Percentiles rank a stretch among this genome's conserved stretches.
Evolutionary conservation across 345 rosid species (phyloP).

Genomic region (Syzygium oleosum): DNA sequence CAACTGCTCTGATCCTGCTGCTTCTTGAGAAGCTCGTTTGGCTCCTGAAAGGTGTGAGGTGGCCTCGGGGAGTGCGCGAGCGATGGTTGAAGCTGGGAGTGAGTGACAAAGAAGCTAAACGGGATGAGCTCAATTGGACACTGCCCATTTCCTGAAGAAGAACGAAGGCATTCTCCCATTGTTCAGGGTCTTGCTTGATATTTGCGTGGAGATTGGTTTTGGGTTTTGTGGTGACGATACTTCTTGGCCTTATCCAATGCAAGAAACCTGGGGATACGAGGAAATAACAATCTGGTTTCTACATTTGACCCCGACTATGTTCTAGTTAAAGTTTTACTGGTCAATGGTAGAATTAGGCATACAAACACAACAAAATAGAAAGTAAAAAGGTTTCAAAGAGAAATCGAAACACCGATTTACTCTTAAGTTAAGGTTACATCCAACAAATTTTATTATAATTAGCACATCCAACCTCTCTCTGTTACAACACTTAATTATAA

Average conservation of each 20-base stretch:
- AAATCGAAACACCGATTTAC: too few relatives aligned
- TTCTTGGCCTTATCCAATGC: conserved; percentile 6
- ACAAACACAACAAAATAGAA: too few relatives aligned
- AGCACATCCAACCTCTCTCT: too few relatives aligned
- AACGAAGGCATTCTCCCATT: background rate
- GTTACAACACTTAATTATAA: too few relatives aligned
- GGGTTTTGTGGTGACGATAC: background rate
- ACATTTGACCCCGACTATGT: background rate
- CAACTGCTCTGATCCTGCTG: conserved; percentile 31
- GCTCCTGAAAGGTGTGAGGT: conserved; percentile 14
- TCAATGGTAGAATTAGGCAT: too few relatives aligned
- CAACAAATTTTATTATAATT: too few relatives aligned
- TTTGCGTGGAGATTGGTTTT: background rate
- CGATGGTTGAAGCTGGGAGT: conserved; percentile 8
- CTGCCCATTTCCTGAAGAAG: conserved; percentile 31
- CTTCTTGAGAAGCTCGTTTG: conserved; percentile 3
- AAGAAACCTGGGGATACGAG: background rate
- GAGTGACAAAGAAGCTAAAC: conserved; percentile 29
- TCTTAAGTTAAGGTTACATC: too few relatives aligned
- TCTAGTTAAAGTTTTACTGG: background rate
- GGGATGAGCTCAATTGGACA: conserved; percentile 47
- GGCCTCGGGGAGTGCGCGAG: conserved; percentile 2
- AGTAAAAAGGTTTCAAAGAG: too few relatives aligned
- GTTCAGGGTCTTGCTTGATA: background rate
- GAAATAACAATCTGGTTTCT: background rate